Evolutionary conservation across 2,329 filamentous ascomycete genomes (phyloP).

Genomic region (Sporothrix phasma): DNA sequence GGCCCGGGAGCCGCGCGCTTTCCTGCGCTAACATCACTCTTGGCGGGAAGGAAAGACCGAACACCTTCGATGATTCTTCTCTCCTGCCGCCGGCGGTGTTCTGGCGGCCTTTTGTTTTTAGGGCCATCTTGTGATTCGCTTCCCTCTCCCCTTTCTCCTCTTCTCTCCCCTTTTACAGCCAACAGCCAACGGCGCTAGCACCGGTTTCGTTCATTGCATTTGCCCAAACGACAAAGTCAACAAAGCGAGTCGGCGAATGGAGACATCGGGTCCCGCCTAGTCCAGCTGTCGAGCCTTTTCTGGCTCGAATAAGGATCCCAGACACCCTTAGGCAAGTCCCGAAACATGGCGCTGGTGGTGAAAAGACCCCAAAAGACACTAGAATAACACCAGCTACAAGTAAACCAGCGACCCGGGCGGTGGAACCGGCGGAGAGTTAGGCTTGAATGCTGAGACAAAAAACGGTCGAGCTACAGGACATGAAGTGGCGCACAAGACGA

Average conservation of each 20-base stretch:
- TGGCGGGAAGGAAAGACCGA: neutral
- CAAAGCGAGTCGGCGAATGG: neutral
- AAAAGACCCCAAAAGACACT: neutral
- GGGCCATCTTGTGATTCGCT: neutral
- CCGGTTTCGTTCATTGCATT: neutral
- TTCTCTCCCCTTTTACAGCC: neutral
- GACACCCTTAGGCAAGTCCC: neutral
- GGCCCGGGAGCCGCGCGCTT: conserved; percentile 3
- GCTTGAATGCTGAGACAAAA: neutral
- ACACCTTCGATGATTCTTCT: neutral
- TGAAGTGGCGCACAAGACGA: neutral
- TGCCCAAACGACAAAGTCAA: neutral
- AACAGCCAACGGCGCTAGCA: neutral
- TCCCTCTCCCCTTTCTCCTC: neutral
- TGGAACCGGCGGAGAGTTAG: neutral
- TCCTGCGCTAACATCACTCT: neutral
- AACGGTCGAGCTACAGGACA: neutral
- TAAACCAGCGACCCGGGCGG: neutral
- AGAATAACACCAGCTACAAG: no score
- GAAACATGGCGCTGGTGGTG: neutral
- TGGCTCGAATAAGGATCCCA: neutral
- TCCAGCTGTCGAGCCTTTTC: neutral
- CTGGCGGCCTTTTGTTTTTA: neutral
- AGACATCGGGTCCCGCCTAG: neutral
- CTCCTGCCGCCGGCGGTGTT: neutral